Evolutionary conservation across 306 rosid species (phyloP), one percentile per base, ranked within the genome.

Genomic region (Pachyrhizus erosus): DNA sequence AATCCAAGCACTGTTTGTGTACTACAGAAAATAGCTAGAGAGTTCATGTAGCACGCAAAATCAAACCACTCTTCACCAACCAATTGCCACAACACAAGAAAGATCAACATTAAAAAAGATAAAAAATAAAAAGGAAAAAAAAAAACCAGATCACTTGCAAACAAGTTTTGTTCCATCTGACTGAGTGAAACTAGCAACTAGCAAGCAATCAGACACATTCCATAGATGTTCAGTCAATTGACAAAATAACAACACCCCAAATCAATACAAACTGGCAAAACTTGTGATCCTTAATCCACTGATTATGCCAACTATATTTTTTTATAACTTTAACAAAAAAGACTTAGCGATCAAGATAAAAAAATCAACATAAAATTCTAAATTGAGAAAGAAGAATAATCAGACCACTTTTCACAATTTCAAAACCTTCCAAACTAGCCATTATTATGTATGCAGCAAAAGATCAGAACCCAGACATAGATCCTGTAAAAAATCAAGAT

Each of bases 401-500:
- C 40, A 23, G 62, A 48, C 26, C 70, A 58, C 58, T 27, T 40
- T 65, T 64, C 76, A 73, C 2, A 58, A 55, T 37, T 81, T 81
- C 15, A 64, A 83, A 51, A 70, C 24, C 79, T 67, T 66, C 21
- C 60, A 45, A 75, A 70, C 40, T 18, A 51, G 23, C 29, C 77
- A 85, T 72, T 52, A 9, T 33, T 11, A 71, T 23, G n/a, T 9
- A 60, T 4, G 21, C 29, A 24, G 66, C 20, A 9, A 23, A 82
- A 58, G 52, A 46, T n/a, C 42, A 77, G 57, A 61, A 60, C 24
- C 76, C 77, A 21, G 70, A 75, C 78, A 64, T 75, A 39, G 79
- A 84, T 62, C 77, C 23, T 45, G 34, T n/a, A 24, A 45, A 62
- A 62, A 61, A 13, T 12, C 20, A 26, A 58, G 7, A 24, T 13